Percentiles rank a stretch among this genome's conserved stretches.
Conservation (phyloP, 2,329 filamentous ascomycete species). For the Neonectria magnoliae region DNA sequence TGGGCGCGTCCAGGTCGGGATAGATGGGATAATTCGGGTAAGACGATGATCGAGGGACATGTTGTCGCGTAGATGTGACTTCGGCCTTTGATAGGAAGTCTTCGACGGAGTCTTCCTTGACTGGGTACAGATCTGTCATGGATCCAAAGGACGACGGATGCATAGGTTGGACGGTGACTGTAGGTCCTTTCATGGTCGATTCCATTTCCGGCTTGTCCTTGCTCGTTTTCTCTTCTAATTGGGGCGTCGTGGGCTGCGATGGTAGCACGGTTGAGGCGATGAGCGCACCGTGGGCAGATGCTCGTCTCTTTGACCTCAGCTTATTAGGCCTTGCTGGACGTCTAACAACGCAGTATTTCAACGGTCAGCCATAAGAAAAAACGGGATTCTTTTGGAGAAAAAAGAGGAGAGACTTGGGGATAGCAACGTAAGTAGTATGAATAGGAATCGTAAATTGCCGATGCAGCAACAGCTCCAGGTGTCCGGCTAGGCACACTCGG, state of each 20-base stretch:
- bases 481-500: constrained; percentile 39
- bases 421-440: constrained; percentile 21
- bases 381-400: constrained; percentile 2
- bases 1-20: constrained; percentile 45
- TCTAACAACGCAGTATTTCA: constrained; percentile 22
- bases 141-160: constrained; percentile 35
- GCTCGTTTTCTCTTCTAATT: constrained; percentile 16
- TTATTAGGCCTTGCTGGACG: constrained; percentile 41
- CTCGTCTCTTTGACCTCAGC: constrained; percentile 38
- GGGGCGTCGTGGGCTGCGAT: constrained; percentile 8
- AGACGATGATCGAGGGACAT: constrained; percentile 30
- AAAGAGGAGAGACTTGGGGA: background rate
- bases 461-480: constrained; percentile 13
- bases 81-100: constrained; percentile 27
- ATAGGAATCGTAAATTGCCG: constrained; percentile 19
- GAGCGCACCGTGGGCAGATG: constrained; percentile 33
- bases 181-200: constrained; percentile 37
- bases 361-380: constrained; percentile 22
- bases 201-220: constrained; percentile 26
- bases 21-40: constrained; percentile 44
- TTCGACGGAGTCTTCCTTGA: constrained; percentile 32
- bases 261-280: constrained; percentile 17
- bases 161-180: constrained; percentile 32
- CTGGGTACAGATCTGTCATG: constrained; percentile 32
- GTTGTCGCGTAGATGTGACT: constrained; percentile 14